Evolutionary conservation across 2,329 filamentous ascomycete species (phyloP).

Genomic region (Zasmidium citrigriseum): DNA sequence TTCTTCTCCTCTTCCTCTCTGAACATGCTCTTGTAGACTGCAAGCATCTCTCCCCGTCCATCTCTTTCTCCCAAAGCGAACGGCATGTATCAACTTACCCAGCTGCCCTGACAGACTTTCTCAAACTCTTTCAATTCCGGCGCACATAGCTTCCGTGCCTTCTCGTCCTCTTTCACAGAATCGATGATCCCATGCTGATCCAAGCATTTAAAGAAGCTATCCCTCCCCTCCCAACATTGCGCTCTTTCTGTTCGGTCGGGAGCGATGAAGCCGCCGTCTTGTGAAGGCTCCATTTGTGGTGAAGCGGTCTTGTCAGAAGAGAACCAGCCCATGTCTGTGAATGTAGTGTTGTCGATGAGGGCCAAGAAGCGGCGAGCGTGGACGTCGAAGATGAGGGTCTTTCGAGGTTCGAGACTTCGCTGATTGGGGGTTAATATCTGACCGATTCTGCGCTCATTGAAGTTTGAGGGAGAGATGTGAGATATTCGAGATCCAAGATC

Average conservation of each 20-base stretch:
- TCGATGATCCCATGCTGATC: slow-evolving; percentile 82
- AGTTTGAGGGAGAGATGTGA: too few relatives aligned
- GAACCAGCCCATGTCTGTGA: slow-evolving; percentile 38
- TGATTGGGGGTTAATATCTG: too few relatives aligned
- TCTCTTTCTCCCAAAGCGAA: too few relatives aligned
- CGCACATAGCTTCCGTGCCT: slow-evolving; percentile 57
- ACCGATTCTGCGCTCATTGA: too few relatives aligned
- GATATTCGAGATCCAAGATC: too few relatives aligned
- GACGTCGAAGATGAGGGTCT: too few relatives aligned
- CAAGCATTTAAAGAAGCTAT: slow-evolving; percentile 84
- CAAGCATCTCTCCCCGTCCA: neutral
- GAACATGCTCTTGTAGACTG: too few relatives aligned
- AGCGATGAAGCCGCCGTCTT: slow-evolving; percentile 68
- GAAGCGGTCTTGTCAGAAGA: slow-evolving; percentile 29
- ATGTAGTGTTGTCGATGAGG: neutral
- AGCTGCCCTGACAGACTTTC: slow-evolving; percentile 81
- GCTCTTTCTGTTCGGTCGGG: slow-evolving; percentile 82
- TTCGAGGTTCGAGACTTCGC: too few relatives aligned
- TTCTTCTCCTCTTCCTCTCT: neutral
- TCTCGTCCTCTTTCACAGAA: slow-evolving; percentile 58
- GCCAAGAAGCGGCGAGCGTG: neutral
- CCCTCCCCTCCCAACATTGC: slow-evolving; percentile 86
- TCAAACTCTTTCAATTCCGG: slow-evolving; percentile 70
- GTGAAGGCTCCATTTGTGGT: slow-evolving; percentile 32
- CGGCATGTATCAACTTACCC: slow-evolving; percentile 62